Evolutionary conservation across 345 rosid genomes (phyloP).

Genomic region (Citropsis articulata): DNA sequence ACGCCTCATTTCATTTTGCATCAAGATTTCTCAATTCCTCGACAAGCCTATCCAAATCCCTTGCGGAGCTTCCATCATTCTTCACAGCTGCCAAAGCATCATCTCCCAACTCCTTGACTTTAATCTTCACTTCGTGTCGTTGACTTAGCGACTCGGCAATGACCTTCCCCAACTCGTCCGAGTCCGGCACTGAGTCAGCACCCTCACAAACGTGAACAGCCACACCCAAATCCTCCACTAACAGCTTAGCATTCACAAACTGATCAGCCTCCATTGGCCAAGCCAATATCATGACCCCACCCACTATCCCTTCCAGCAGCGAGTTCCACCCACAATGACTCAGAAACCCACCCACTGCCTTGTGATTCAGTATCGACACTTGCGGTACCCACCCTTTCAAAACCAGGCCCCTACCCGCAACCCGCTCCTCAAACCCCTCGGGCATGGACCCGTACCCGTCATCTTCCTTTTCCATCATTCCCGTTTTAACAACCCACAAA

Average conservation of each 20-base stretch:
- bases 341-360: conserved; percentile 56
- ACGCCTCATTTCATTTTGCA: background rate
- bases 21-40: conserved; percentile 17
- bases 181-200: conserved; percentile 47
- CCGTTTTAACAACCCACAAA: conserved; percentile 57
- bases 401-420: conserved; percentile 38
- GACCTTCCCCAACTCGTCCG: conserved; percentile 32
- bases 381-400: conserved; percentile 64
- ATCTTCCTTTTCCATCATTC: conserved; percentile 15
- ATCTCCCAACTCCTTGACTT: conserved; percentile 29
- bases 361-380: conserved; percentile 44
- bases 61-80: conserved; percentile 39
- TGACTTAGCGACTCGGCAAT: conserved; percentile 28
- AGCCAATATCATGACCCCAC: conserved; percentile 43
- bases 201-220: conserved; percentile 51
- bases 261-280: conserved; percentile 88
- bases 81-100: conserved; percentile 36
- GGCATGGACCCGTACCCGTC: conserved; percentile 30
- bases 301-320: conserved; percentile 51
- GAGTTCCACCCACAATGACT: conserved; percentile 89
- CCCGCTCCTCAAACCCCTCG: conserved; percentile 48
- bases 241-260: conserved; percentile 41
- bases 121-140: conserved; percentile 14
- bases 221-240: conserved; percentile 57
- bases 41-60: conserved; percentile 40